These are phyloP conservation scores for Combretum micranthum DNA, from an alignment of 345 rosid genomes.

Conservation along the genomic window DNA sequence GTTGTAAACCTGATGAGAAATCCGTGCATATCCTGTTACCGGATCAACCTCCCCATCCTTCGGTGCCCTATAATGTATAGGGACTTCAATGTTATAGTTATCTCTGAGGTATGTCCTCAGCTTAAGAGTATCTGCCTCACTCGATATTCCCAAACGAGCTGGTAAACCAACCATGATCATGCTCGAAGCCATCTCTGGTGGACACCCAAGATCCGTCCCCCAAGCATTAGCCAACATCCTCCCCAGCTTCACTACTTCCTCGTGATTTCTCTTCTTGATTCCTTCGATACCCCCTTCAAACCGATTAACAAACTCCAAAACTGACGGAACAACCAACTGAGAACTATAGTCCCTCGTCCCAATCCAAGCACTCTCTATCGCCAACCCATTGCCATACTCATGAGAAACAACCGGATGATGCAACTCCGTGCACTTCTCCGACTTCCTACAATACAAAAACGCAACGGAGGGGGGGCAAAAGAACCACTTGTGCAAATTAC, in stretches of 20 bases:
- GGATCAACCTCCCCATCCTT: slow-evolving; percentile 46
- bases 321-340: slow-evolving; percentile 76
- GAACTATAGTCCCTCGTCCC: slow-evolving; percentile 93
- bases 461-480: slow-evolving; percentile 94
- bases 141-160: slow-evolving; percentile 42
- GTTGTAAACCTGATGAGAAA: slow-evolving; percentile 86
- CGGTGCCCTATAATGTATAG: slow-evolving; percentile 50
- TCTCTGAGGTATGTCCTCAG: slow-evolving; percentile 68
- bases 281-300: slow-evolving; percentile 83
- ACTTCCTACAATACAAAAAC: slow-evolving; percentile 64
- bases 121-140: slow-evolving; percentile 43
- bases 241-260: slow-evolving; percentile 72
- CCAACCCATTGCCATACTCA: slow-evolving; percentile 87
- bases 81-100: slow-evolving; percentile 61
- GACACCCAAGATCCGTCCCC: slow-evolving; percentile 84
- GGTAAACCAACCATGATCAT: slow-evolving; percentile 96
- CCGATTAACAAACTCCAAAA: slow-evolving; percentile 65
- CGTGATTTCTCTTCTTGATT: slow-evolving; percentile 79
- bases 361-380: slow-evolving; percentile 83
- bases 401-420: slow-evolving; percentile 95
- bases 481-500: slow-evolving; percentile 92
- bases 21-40: slow-evolving; percentile 69
- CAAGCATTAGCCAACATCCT: slow-evolving; percentile 71
- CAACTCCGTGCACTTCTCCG: slow-evolving; percentile 29
- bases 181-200: slow-evolving; percentile 72